phyloP scores from a whole-genome alignment of 257 asterid genomes.

The Thymus quinquecostatus region DNA sequence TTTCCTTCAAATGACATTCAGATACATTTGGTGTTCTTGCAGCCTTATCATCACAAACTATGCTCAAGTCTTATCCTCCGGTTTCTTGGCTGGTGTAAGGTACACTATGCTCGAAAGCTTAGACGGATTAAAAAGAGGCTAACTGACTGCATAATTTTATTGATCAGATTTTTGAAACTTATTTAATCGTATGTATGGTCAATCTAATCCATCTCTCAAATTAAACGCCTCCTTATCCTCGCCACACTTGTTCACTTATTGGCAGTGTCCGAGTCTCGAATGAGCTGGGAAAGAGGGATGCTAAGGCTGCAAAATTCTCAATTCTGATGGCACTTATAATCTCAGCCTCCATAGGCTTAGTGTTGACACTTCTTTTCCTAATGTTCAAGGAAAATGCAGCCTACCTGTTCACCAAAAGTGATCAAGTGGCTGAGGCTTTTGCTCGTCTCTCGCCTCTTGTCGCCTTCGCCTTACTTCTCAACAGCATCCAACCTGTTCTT shows the following conservation, averaged over 20 bases:
- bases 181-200: too few relatives aligned
- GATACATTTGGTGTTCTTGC: constrained; percentile 13
- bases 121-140: too few relatives aligned
- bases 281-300: constrained; percentile 63
- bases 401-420: constrained; percentile 51
- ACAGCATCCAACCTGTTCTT: constrained; percentile 61
- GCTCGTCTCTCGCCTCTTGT: constrained; percentile 54
- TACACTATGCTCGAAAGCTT: constrained; percentile 15
- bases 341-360: constrained; percentile 44
- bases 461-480: constrained; percentile 54
- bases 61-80: constrained; percentile 66
- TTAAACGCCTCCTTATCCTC: too few relatives aligned
- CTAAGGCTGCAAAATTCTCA: constrained; percentile 53
- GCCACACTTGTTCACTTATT: background rate
- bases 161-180: too few relatives aligned
- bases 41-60: constrained; percentile 70
- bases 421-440: constrained; percentile 42
- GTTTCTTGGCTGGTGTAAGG: constrained; percentile 73
- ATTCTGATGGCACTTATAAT: constrained; percentile 42
- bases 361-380: constrained; percentile 39
- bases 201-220: too few relatives aligned
- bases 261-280: constrained; percentile 66
- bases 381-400: constrained; percentile 46
- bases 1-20: too few relatives aligned
- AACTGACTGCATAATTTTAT: too few relatives aligned